These are phyloP conservation scores for Herpetospermum pedunculosum DNA, from an alignment of 306 rosid species.

Conservation along the genomic window DNA sequence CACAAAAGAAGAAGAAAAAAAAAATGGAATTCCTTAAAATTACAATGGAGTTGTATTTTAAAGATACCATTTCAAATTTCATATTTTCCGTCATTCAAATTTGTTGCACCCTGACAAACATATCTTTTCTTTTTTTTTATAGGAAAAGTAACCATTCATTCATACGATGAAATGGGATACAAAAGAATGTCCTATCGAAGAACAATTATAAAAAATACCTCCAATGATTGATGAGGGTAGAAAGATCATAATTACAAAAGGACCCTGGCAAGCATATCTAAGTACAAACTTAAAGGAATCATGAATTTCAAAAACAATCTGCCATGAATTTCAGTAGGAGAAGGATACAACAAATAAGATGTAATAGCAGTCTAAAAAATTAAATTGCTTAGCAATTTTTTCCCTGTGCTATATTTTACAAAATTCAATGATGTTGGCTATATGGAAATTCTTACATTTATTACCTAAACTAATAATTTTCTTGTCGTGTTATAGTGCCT, in stretches of 20 bases:
- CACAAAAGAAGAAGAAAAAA: not conserved
- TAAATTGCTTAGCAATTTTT: not conserved
- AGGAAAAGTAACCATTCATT: too few relatives aligned
- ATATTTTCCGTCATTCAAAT: not conserved
- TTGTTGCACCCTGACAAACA: not conserved
- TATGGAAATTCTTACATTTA: not conserved
- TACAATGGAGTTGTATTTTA: not conserved
- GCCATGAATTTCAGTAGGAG: too few relatives aligned
- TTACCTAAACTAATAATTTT: not conserved
- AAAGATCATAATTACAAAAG: too few relatives aligned
- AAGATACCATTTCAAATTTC: not conserved
- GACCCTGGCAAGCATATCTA: not conserved
- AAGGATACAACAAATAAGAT: not conserved
- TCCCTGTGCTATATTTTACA: not conserved
- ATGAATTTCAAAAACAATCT: not conserved
- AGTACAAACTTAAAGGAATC: not conserved
- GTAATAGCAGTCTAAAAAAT: not conserved
- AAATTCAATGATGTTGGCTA: not conserved
- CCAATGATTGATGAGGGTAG: too few relatives aligned
- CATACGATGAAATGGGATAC: too few relatives aligned
- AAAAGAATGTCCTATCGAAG: too few relatives aligned
- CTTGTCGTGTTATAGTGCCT: not conserved
- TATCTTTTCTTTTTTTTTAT: too few relatives aligned
- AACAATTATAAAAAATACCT: too few relatives aligned
- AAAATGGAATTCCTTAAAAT: not conserved